Evolutionary conservation across 371 early-diverging fungal species (phyloP).

Genomic region (Mortierella sp.): DNA sequence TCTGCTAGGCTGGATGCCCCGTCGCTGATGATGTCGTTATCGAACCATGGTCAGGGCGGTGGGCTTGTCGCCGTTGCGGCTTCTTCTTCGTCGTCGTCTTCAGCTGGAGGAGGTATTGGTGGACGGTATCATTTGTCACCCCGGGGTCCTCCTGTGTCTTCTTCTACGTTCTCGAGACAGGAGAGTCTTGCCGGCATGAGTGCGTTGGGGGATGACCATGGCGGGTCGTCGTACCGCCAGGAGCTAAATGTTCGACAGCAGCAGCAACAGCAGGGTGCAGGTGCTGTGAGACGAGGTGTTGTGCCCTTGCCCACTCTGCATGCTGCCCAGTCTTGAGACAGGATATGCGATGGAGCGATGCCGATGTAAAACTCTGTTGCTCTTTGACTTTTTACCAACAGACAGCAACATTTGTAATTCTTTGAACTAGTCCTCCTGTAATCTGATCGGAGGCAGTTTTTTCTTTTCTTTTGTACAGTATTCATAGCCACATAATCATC

Average conservation of each 20-base stretch:
- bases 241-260: too few species aligned
- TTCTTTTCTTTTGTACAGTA: neutral
- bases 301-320: neutral
- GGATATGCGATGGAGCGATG: too few species aligned
- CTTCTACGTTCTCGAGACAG: slow-evolving; percentile 8
- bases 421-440: too few species aligned
- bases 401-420: neutral
- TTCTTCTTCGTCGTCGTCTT: neutral
- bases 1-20: slow-evolving; percentile 40
- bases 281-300: too few species aligned
- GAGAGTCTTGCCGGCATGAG: neutral
- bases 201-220: too few species aligned
- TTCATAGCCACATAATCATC: neutral
- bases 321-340: neutral
- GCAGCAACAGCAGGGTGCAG: too few species aligned
- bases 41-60: slow-evolving; percentile 29
- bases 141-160: slow-evolving; percentile 18
- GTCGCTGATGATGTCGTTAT: slow-evolving; percentile 18
- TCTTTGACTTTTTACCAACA: too few species aligned
- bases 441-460: too few species aligned
- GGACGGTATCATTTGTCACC: slow-evolving; percentile 36
- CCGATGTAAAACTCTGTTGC: neutral
- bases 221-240: too few species aligned
- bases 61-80: neutral
- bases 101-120: neutral